A percentile compares a stretch with the other conserved stretches of the same genome.
Conservation (phyloP, 1,139 yeast species). For the Lodderomyces metapsilosis region DNA sequence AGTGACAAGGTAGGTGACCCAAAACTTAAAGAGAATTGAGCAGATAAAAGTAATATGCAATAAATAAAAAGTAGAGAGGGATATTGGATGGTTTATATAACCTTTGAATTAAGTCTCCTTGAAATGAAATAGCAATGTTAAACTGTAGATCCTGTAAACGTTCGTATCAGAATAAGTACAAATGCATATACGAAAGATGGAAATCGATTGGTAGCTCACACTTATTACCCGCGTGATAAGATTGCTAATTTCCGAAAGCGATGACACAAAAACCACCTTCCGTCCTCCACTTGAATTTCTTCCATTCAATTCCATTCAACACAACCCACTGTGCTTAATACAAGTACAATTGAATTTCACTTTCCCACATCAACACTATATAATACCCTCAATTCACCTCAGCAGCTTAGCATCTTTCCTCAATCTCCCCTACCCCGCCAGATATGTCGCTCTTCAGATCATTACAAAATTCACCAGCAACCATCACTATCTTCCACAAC, state of each 20-base stretch:
- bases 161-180: no score
- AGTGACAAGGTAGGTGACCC: no score
- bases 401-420: no score
- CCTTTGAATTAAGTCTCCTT: no score
- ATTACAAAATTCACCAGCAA: conserved; percentile 44
- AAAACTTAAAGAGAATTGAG: no score
- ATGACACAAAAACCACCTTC: neutral
- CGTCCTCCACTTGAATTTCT: neutral
- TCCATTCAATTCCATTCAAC: conserved; percentile 1
- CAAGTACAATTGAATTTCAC: neutral
- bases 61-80: no score
- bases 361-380: no score
- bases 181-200: neutral
- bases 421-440: neutral
- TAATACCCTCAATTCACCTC: no score
- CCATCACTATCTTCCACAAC: conserved; percentile 44
- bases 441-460: conserved; percentile 33
- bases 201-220: neutral
- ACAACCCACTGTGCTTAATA: neutral
- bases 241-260: neutral
- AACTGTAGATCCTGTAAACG: no score
- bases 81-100: no score
- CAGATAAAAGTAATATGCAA: no score
- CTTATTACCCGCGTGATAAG: neutral
- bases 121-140: no score